Percentiles rank a stretch among this genome's conserved stretches.
These are phyloP conservation scores for Fusarium sambucinum DNA, from an alignment of 2,329 filamentous ascomycete species.

Conservation along the genomic window DNA sequence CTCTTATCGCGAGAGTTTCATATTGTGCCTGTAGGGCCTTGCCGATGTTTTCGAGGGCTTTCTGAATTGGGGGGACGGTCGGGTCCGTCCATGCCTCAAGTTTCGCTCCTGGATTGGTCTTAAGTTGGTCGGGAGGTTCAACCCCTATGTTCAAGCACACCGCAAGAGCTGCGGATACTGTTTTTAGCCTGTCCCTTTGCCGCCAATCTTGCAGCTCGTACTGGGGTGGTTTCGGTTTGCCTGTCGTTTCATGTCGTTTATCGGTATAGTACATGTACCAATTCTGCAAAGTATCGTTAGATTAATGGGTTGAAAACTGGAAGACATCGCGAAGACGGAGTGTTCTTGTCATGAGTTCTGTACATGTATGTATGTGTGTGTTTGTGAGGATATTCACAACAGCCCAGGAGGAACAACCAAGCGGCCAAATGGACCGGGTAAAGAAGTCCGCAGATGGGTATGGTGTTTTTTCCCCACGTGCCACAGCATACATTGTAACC, in stretches of 20 bases:
- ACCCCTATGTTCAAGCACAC: slow-evolving; percentile 98
- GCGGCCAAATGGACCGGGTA: background rate
- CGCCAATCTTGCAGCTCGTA: slow-evolving; percentile 90
- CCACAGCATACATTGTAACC: slow-evolving; percentile 4
- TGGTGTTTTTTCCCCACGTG: slow-evolving; percentile 4
- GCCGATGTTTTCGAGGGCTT: slow-evolving; percentile 92
- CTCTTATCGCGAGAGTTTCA: slow-evolving; percentile 92
- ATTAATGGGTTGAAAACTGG: background rate
- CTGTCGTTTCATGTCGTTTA: slow-evolving; percentile 95
- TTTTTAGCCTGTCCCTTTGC: slow-evolving; percentile 96
- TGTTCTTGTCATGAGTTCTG: background rate
- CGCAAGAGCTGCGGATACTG: slow-evolving; percentile 92
- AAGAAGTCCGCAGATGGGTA: background rate
- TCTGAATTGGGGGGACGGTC: slow-evolving; percentile 80
- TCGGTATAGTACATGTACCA: slow-evolving; percentile 99
- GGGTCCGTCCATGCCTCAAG: slow-evolving; percentile 98
- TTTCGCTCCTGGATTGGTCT: slow-evolving; percentile 92
- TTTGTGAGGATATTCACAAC: background rate
- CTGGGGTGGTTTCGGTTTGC: slow-evolving; percentile 78
- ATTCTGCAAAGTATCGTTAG: slow-evolving; percentile 67
- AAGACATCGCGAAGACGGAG: background rate
- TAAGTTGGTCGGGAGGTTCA: slow-evolving; percentile 95
- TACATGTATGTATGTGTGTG: background rate
- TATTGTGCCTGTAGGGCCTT: slow-evolving; percentile 97
- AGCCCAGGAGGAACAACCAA: background rate